Base-by-base conservation (phyloP, 1,284 basidiomycete genomes). In the Malassezia restricta region DNA sequence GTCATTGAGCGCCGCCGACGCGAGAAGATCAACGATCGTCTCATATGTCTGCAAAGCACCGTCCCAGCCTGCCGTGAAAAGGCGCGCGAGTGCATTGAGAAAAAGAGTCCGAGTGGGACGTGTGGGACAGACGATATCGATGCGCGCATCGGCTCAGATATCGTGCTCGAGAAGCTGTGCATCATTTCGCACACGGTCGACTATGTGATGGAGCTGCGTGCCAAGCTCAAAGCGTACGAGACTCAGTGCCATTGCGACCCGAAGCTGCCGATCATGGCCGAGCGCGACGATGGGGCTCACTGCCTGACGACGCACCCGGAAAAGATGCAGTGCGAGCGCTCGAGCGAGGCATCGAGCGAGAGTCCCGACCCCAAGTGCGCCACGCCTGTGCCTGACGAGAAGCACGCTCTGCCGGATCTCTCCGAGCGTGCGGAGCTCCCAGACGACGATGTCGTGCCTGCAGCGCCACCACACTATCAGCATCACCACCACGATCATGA, bases 21-120 rank as follows among this genome's bases (percentile, higher is more conserved):
- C 15, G 67, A 70, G 40, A 73, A 73, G 60, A 73, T 73, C 62
- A 73, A 73, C 54, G 69, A 73, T 46, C 64, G 66, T 43, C 63
- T 73, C 7, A 58, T 71, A 33, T 45, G 56, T 12, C 47, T 73
- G 29, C 68, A 71, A 40, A 51, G 52, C 35, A 45, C 58, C 12
- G 63, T 73, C 8, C 71, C 71, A 0, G 71, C 71, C 8, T 73
- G 71, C 37, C 59, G 58, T 40, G 56, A 61, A 20, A 65, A 73
- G 47, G 66, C 62, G n/a, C 51, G 52, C 29, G 64, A 68, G 37
- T 53, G 63, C 32, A 53, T 70, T 27, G 30, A 32, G 51, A 40
- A 32, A 8, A 11, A 17, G 51, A 30, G 17, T 7, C 24, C 28
- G 8, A 14, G 47, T 28, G 17, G 33, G 8, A 47, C 49, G 14